Evolutionary conservation across 169 alveolate genomes (phyloP), one percentile per base, ranked within the genome.

Genomic region (Eimeria zaria): DNA sequence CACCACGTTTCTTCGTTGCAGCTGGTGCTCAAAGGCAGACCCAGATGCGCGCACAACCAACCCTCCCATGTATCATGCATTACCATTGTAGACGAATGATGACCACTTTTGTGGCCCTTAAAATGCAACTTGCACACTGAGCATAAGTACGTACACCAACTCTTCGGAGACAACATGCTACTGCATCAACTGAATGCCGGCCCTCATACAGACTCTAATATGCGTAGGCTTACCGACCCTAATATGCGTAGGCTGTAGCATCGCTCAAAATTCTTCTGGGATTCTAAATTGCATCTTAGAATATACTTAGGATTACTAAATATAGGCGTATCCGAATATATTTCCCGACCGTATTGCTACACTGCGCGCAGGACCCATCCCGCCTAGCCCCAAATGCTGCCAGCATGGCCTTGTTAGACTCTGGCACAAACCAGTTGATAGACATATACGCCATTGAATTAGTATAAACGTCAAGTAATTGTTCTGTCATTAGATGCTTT

Each of bases 351-450:
- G 67, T 18, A 58, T 11, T 58, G 2, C 67, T 6, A 58, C 67
- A 58, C 69, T 18, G 1, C 22, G 69, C 69, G 8, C 74, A 2
- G n/a, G 44, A 16, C 41, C 74, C 39, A 27, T 24, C n/a, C n/a
- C n/a, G n/a, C 39, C 69, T 27, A 64, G 74, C 74, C 74, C 74
- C 74, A 4, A 64, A 64, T 41, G 74, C 74, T 64, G 74, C 74
- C 16, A 8, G 7, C 74, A 24, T 36, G 24, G 74, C 41, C 41
- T 64, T 1, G 27, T 18, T 58, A 2, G 74, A n/a, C 44, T 18
- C n/a, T 69, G 24, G n/a, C 51, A 12, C 51, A 33, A 7, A 69
- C n/a, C 9, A 36, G 11, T 69, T 36, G 18, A 5, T 1, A 33
- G 27, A 8, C 16, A 33, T 51, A 9, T 14, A 9, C 0, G 80